Base-by-base conservation (phyloP, 2,329 filamentous ascomycete genomes). In the Trichoderma lentiforme region DNA sequence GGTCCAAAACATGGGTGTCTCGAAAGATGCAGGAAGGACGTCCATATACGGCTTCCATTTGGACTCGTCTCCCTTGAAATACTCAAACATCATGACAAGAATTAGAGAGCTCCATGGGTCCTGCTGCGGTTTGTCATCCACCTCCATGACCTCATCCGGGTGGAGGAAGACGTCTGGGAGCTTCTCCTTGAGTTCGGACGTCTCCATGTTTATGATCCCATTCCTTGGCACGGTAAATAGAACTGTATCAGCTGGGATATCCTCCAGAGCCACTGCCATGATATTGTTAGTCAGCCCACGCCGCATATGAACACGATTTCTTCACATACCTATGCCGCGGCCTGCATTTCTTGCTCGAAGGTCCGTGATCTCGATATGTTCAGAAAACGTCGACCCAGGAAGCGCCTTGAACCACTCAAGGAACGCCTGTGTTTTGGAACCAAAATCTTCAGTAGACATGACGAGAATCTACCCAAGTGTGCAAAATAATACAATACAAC, bases 1-100 rank as follows among this genome's bases (percentile, higher is more conserved):
- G 2, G 87, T 84, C 95, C 95, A 98, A 82, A 95, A 97, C 92
- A 98, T 97, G 74, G 95, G 87, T 2, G 93, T 97, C 79, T 96
- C 89, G 78, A 97, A 97, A 1, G 82, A 77, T 6, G 78, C 75
- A 1, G 94, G 94, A 6, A 97, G 85, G 24, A 97, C 85, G 71
- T 90, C 86, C 75, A 97, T 90, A 80, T 97, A 97, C 0, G 90
- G 86, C 74, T 89, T 88, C 94, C 94, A 97, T 9, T 82, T 83
- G 1, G 94, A 97, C 1, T 75, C 82, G 73, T 76, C 83, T 64
- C 81, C 90, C 79, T 80, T 90, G 8, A 90, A 81, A 70, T 85
- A 86, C 82, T 97, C 94, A 81, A 93, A 93, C 65, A 97, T 88
- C 87, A 97, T 90, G 73, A 92, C 87, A 24, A 97, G 85, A 73